Conservation (phyloP, 2,329 filamentous ascomycete genomes). For the Monosporascus sp. region DNA sequence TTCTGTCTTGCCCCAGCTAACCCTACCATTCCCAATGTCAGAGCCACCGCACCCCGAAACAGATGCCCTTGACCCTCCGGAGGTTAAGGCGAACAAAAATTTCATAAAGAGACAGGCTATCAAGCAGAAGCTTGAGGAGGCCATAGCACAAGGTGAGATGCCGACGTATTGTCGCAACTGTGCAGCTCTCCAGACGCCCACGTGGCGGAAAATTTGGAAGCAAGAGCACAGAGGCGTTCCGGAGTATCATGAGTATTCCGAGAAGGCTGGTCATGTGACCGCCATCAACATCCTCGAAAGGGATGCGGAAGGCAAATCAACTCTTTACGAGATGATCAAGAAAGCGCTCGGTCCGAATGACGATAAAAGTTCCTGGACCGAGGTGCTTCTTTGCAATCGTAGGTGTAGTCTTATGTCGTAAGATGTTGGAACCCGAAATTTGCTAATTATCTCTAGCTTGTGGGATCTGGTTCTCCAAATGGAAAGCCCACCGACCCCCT, state of each 20-base stretch:
- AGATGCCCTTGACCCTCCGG: slow-evolving; percentile 30
- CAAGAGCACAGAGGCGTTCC: slow-evolving; percentile 68
- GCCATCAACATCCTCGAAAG: slow-evolving; percentile 64
- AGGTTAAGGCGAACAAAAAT: slow-evolving; percentile 54
- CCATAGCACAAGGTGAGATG: slow-evolving; percentile 73
- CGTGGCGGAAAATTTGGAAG: slow-evolving; percentile 91
- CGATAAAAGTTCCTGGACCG: slow-evolving; percentile 62
- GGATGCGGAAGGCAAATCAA: slow-evolving; percentile 57
- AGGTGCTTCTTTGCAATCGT: slow-evolving; percentile 83
- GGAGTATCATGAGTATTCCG: slow-evolving; percentile 63
- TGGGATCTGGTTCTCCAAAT: slow-evolving; percentile 90
- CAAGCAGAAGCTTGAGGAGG: slow-evolving; percentile 52
- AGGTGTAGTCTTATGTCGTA: slow-evolving; percentile 32
- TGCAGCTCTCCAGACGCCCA: slow-evolving; percentile 90
- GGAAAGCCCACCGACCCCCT: slow-evolving; percentile 74
- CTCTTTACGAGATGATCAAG: slow-evolving; percentile 69
- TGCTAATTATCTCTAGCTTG: slow-evolving; percentile 53
- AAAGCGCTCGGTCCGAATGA: slow-evolving; percentile 60
- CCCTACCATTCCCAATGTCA: slow-evolving; percentile 28
- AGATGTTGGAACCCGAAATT: slow-evolving; percentile 6
- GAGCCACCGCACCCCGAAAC: slow-evolving; percentile 38
- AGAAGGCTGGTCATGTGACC: slow-evolving; percentile 67
- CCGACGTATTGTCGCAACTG: slow-evolving; percentile 90
- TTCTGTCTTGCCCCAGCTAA: slow-evolving; percentile 28
- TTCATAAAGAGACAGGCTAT: slow-evolving; percentile 57